Base-by-base conservation (phyloP, 2,329 filamentous ascomycete genomes). In the Claviceps sp. region DNA sequence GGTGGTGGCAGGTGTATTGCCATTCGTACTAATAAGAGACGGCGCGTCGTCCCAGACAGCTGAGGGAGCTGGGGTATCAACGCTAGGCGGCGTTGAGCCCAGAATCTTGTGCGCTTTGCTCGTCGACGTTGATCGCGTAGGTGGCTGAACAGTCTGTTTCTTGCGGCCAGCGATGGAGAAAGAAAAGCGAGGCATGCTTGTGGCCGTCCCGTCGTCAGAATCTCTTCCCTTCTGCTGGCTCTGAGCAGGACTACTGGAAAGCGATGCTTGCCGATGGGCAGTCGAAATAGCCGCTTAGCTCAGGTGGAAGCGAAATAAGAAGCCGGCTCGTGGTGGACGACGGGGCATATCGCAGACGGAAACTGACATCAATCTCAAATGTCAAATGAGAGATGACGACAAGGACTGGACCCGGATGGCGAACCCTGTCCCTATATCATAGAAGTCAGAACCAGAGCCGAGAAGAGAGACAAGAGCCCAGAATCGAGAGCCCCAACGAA, bases 91-190 rank as follows among this genome's bases (percentile, higher is more conserved):
- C 26, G 69, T 66, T 4, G 70, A 70, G 24, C 75, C 76, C 41
- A 78, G 61, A 16, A 78, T 68, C 57, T 71, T 73, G 57, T 77
- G 74, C 1, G 72, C 75, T 59, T 78, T 78, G 53, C 71, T 74
- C 57, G 74, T 65, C 2, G 70, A 67, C 38, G 65, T 64, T n/a
- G 65, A 60, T 8, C 63, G 16, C 59, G 60, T 34, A 59, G 60
- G 26, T 59, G 59, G 38, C 58, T 62, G 57, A 9, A 65, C 55
- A 40, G 60, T 48, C 38, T 65, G 65, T 60, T 73, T 77, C 53
- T 67, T 71, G 55, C 74, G 72, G 50, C 74, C 69, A 50, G 73
- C 69, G 16, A 76, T 61, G 34, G 73, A 68, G 50, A 77, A 77
- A 41, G 64, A 70, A 57, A 78, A 77, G 53, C 72, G 74, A 47